phyloP scores from a whole-genome alignment of 208 protist genomes.

The Plasmodiophora brassicae region DNA sequence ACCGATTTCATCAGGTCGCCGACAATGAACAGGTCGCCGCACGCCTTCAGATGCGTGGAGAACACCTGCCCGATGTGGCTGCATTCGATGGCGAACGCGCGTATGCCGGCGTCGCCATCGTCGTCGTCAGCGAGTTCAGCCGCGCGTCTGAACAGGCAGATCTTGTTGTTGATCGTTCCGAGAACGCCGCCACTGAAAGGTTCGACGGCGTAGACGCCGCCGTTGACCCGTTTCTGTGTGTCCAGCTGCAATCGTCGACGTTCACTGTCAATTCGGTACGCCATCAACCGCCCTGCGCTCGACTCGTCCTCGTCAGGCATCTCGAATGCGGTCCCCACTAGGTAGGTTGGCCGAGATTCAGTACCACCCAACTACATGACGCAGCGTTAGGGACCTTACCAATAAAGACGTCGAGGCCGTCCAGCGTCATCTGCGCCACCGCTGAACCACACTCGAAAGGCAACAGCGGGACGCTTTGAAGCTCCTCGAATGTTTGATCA shows the following conservation, averaged over 20 bases:
- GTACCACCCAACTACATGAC: no score
- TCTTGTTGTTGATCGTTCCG: neutral
- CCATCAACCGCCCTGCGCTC: neutral
- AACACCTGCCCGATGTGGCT: neutral
- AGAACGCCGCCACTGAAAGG: neutral
- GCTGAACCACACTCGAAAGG: neutral
- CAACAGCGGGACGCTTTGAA: neutral
- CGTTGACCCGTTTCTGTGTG: conserved; percentile 8
- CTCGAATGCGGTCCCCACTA: neutral
- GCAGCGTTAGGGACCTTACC: no score
- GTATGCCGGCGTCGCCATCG: neutral
- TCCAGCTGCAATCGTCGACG: neutral
- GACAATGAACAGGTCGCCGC: conserved; percentile 6
- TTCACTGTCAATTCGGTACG: neutral
- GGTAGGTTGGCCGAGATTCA: no score
- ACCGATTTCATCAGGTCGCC: neutral
- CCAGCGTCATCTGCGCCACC: neutral
- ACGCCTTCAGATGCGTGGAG: neutral
- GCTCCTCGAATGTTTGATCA: conserved; percentile 5
- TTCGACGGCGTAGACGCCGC: neutral
- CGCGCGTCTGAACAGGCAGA: neutral
- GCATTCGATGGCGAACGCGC: neutral
- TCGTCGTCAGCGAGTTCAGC: neutral
- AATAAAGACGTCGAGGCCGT: neutral
- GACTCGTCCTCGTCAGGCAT: neutral